Base-by-base conservation (phyloP, 2,329 filamentous ascomycete genomes). In the Fusarium dlaminii region DNA sequence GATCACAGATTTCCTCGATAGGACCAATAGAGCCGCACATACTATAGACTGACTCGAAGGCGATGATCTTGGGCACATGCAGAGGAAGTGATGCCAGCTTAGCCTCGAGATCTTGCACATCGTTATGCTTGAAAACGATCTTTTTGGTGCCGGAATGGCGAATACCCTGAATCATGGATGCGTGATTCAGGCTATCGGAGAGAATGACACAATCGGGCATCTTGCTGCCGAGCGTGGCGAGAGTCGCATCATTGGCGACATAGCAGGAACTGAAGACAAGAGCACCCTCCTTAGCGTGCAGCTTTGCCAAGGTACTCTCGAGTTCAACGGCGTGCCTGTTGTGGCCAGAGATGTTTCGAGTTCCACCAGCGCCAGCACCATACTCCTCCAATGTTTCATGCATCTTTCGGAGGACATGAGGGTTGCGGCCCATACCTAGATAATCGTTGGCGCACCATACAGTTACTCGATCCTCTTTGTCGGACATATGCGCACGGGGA, bases 391-490 rank as follows among this genome's bases (percentile, higher is more conserved):
- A 86, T 6, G 96, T 98, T 81, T 96, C 90, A 82, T 99, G 96
- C 96, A 99, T 99, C 64, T 90, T 90, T 82, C 93, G 91, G 79
- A 99, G 86, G 17, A 99, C 96, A 57, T 94, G 88, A 18, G 90
- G 89, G 84, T 98, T 98, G 78, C 95, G 90, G 49, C 96, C 96
- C 96, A 99, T 99, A 77, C 96, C 96, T 24, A 99, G 90, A 83
- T 99, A 99, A 83, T 99, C 96, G 80, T 99, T 99, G 81, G 96
- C 97, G 87, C 96, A 99, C 96, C 96, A 99, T 30, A 99, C 96
- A 4, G 96, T 98, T 66, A 99, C 96, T 60, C 91, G 91, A 75
- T 98, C 94, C 68, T 96, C 92, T 80, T 90, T 90, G 66, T 88
- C 91, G 22, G 93, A 89, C 88, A 97, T 97, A 83, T 99, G 96